A percentile compares a stretch with the other conserved stretches of the same genome.
These are phyloP conservation scores for Pholiota microspora DNA, from an alignment of 768 basidiomycete genomes.

Conservation along the genomic window DNA sequence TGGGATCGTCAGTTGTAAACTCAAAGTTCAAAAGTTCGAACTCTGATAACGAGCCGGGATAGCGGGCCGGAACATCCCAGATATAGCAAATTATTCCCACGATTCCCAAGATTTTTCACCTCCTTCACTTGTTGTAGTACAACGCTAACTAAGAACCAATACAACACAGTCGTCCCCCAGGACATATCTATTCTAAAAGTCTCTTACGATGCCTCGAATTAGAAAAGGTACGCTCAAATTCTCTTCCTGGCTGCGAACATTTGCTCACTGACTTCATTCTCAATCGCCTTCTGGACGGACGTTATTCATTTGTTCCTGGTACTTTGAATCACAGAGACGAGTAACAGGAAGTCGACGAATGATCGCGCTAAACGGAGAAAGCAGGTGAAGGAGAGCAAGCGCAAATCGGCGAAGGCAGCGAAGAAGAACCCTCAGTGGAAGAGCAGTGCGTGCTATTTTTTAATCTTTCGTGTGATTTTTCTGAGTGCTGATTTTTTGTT, in stretches of 20 bases:
- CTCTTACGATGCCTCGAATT: constrained; percentile 56
- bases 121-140: not conserved
- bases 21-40: no score
- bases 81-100: constrained; percentile 5
- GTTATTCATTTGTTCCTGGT: not conserved
- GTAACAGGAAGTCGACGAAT: constrained; percentile 72
- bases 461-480: constrained; percentile 4
- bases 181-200: not conserved
- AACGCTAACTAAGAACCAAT: constrained; percentile 4
- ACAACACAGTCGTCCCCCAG: not conserved
- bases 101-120: constrained; percentile 16
- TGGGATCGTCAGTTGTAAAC: no score
- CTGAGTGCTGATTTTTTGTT: not conserved
- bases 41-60: no score
- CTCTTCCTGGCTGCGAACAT: not conserved
- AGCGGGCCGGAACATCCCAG: not conserved
- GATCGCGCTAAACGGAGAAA: constrained; percentile 71
- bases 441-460: constrained; percentile 57
- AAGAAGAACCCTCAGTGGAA: constrained; percentile 89
- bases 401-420: constrained; percentile 70
- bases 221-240: constrained; percentile 55
- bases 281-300: not conserved
- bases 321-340: constrained; percentile 60
- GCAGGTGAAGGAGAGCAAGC: constrained; percentile 73
- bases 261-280: not conserved